These are phyloP conservation scores for Neurospora sp. DNA, from an alignment of 495 filamentous ascomycete genomes.

Conservation along the genomic window DNA sequence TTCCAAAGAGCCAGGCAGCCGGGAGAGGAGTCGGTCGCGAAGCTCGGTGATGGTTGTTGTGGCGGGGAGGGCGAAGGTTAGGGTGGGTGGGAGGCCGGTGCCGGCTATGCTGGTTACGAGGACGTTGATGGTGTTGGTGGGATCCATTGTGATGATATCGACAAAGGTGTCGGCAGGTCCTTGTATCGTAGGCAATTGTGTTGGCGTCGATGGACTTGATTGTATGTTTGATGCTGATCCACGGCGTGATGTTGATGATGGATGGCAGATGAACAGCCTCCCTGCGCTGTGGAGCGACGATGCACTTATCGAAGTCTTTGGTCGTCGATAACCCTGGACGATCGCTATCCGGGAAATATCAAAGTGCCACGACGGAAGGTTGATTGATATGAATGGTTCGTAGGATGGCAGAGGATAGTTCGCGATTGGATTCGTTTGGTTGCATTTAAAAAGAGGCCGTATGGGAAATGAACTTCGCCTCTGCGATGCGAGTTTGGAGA, in stretches of 20 bases:
- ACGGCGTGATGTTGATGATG: background rate
- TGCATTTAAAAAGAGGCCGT: background rate
- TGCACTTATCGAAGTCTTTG: background rate
- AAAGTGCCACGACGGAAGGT: background rate
- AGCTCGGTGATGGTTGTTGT: slow-evolving; percentile 59
- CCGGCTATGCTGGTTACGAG: slow-evolving; percentile 76
- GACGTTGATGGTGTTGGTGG: slow-evolving; percentile 54
- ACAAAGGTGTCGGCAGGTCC: background rate
- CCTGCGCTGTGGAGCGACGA: background rate
- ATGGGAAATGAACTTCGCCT: background rate
- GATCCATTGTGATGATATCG: background rate
- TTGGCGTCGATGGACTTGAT: background rate
- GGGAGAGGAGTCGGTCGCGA: slow-evolving; percentile 46
- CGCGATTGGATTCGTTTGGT: background rate
- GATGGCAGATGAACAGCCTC: background rate
- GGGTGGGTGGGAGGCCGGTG: slow-evolving; percentile 66
- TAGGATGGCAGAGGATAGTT: background rate
- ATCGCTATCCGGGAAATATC: background rate
- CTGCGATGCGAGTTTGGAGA: background rate
- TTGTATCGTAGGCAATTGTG: background rate
- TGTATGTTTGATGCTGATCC: background rate
- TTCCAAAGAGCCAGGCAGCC: slow-evolving; percentile 43
- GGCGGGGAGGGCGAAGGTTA: slow-evolving; percentile 58
- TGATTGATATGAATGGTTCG: background rate
- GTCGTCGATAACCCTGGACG: background rate